Conservation (phyloP, 352 stramenopile species). For the Phytopythium sindhum region DNA sequence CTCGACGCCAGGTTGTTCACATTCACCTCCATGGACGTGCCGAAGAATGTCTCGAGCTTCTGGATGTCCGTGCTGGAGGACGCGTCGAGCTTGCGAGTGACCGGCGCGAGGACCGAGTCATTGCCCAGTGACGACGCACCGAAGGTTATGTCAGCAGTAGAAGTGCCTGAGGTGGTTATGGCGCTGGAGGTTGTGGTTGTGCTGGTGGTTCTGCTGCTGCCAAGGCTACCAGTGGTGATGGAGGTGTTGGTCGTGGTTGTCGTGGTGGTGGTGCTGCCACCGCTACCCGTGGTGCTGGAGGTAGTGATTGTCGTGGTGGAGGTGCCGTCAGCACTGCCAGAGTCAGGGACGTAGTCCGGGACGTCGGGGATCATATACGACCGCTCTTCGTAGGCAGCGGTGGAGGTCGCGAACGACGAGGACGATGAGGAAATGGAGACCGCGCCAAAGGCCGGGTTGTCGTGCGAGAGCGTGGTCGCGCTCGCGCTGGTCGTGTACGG, state of each 20-base stretch:
- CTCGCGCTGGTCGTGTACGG: conserved; percentile 22
- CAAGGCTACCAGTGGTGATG: background rate
- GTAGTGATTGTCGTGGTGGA: conserved; percentile 4
- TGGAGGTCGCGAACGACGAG: background rate
- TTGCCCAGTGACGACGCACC: conserved; percentile 15
- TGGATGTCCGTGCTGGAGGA: conserved; percentile 24
- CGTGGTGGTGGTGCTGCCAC: background rate
- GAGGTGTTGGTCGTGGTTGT: conserved; percentile 4
- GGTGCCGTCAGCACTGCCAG: conserved; percentile 12
- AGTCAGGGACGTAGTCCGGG: conserved; percentile 12
- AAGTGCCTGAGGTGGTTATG: conserved; percentile 11
- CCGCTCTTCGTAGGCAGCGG: conserved; percentile 16
- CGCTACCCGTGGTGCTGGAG: conserved; percentile 2
- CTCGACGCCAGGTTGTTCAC: conserved; percentile 18
- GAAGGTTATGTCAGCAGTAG: conserved; percentile 14
- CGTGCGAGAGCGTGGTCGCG: conserved; percentile 23
- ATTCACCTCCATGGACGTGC: conserved; percentile 23
- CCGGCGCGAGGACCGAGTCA: conserved; percentile 6
- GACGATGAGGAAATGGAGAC: conserved; percentile 11
- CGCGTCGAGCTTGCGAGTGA: conserved; percentile 7
- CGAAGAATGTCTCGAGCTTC: conserved; percentile 34
- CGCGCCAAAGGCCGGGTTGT: conserved; percentile 22
- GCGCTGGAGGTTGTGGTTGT: background rate
- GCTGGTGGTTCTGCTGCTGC: background rate
- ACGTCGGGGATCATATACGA: conserved; percentile 13